phyloP scores from a whole-genome alignment of 805 yeast species.

The Yarrowia phangngaensis region DNA sequence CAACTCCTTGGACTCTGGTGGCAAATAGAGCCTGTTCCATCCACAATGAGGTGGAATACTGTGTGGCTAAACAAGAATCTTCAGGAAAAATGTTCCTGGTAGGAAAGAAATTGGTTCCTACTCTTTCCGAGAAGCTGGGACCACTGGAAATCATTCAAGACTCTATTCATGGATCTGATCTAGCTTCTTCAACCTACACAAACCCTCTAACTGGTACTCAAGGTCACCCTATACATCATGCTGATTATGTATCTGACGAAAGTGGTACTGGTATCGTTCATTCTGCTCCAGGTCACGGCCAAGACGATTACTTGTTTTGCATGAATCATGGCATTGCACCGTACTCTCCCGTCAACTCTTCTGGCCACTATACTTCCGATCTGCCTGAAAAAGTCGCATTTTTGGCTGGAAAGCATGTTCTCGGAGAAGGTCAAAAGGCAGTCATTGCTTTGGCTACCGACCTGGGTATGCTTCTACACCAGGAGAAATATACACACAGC shows the following conservation, averaged over 20 bases:
- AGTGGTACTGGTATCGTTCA: constrained; percentile 97
- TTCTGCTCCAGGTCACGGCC: constrained; percentile 97
- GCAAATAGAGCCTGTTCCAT: constrained; percentile 81
- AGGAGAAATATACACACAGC: constrained; percentile 62
- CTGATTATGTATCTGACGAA: constrained; percentile 70
- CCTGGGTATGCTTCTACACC: constrained; percentile 28
- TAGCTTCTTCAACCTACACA: constrained; percentile 47
- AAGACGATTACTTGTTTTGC: constrained; percentile 82
- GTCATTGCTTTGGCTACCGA: constrained; percentile 53
- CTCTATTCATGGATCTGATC: constrained; percentile 41
- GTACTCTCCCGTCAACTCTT: constrained; percentile 72
- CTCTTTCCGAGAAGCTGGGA: constrained; percentile 35
- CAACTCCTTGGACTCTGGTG: constrained; percentile 96
- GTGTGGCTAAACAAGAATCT: constrained; percentile 42
- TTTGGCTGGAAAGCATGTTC: constrained; percentile 57
- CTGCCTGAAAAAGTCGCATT: constrained; percentile 43
- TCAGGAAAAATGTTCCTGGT: constrained; percentile 52
- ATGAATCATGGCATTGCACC: constrained; percentile 52
- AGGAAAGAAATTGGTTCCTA: constrained; percentile 48
- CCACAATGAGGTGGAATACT: constrained; percentile 56
- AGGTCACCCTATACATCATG: constrained; percentile 62
- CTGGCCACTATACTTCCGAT: constrained; percentile 60
- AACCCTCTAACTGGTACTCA: constrained; percentile 48
- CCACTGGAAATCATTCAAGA: constrained; percentile 36
- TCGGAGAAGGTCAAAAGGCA: constrained; percentile 52